Base-by-base conservation (phyloP, 495 filamentous ascomycete species). In the Xylaria castorea region DNA sequence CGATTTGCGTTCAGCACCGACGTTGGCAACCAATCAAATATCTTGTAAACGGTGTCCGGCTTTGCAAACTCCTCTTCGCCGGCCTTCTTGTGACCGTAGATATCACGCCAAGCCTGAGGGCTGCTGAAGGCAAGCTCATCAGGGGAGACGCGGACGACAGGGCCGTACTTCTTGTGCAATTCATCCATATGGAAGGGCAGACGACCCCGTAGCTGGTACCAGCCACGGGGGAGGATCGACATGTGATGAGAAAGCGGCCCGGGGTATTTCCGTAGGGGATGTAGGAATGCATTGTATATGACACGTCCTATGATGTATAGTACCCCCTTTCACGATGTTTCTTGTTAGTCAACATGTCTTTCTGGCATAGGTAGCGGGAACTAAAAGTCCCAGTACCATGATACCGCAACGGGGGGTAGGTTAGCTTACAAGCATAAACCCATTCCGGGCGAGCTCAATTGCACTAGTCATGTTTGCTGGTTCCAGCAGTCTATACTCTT, bases 111-210 rank as follows among this genome's bases (percentile, higher is more conserved):
- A 3, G 87, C 85, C 8, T 81, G 80, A 0, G 80, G 75, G 1
- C 81, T 82, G 70, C 79, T 84, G 76, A 88, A 90, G 5, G 83
- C 85, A 4, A 91, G 75, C 64, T 89, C 83, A 42, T 82, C 80
- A 0, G 88, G 89, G 0, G 81, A 75, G 27, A 89, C 75, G 0
- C 89, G 85, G 14, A 91, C 83, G 9, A 85, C 75, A 5, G 76
- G 77, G 12, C 85, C 84, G 62, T 87, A 83, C 69, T 76, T 75
- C 48, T 83, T 75, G 73, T 87, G 85, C 40, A 87, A 69, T 11
- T 57, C 25, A 16, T 57, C 40, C 25, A 68, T 36, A 53, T 75
- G 62, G 27, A 66, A 73, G 36, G 58, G 44, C 8, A 66, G 48
- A 14, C 38, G 5, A 18, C 75, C 75, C 20, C 27, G 34, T 16